Conservation (phyloP, 2,329 filamentous ascomycete species). For the Periglandula ipomoeae region DNA sequence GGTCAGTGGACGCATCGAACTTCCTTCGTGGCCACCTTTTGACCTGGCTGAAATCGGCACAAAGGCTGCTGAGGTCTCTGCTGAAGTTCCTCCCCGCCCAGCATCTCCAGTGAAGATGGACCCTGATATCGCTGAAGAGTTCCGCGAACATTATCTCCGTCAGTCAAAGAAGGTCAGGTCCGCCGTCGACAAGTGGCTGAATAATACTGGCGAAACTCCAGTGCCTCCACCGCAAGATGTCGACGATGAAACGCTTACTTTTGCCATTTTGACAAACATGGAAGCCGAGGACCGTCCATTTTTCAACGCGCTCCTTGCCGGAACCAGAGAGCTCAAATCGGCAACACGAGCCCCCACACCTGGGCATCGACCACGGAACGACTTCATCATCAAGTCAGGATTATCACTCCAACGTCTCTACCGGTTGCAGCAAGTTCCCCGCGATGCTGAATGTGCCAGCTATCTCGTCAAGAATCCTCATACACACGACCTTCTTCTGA, state of each 20-base stretch:
- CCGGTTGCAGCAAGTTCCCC: constrained; percentile 59
- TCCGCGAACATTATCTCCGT: constrained; percentile 81
- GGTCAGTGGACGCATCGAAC: constrained; percentile 77
- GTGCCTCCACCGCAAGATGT: constrained; percentile 76
- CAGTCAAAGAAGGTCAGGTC: constrained; percentile 88
- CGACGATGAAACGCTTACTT: constrained; percentile 87
- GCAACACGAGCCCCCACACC: constrained; percentile 60
- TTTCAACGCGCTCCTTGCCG: constrained; percentile 71
- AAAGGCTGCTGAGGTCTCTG: constrained; percentile 51
- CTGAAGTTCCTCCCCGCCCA: constrained; percentile 49
- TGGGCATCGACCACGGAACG: constrained; percentile 53
- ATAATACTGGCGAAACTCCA: constrained; percentile 64
- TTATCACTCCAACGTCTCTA: constrained; percentile 80
- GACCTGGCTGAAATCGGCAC: constrained; percentile 54
- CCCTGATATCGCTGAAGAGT: constrained; percentile 89
- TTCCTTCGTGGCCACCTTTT: constrained; percentile 86
- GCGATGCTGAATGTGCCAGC: constrained; percentile 77
- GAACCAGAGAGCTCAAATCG: constrained; percentile 46
- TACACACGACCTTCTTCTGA: constrained; percentile 79
- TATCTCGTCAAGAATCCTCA: constrained; percentile 76
- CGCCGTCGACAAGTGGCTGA: constrained; percentile 87
- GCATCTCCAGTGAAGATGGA: constrained; percentile 67
- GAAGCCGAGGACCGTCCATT: constrained; percentile 65
- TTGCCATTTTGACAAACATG: constrained; percentile 86
- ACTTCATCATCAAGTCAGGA: constrained; percentile 66